Evolutionary conservation across 208 protist genomes (phyloP).

Genomic region (Endotrypanum monterogeii): DNA sequence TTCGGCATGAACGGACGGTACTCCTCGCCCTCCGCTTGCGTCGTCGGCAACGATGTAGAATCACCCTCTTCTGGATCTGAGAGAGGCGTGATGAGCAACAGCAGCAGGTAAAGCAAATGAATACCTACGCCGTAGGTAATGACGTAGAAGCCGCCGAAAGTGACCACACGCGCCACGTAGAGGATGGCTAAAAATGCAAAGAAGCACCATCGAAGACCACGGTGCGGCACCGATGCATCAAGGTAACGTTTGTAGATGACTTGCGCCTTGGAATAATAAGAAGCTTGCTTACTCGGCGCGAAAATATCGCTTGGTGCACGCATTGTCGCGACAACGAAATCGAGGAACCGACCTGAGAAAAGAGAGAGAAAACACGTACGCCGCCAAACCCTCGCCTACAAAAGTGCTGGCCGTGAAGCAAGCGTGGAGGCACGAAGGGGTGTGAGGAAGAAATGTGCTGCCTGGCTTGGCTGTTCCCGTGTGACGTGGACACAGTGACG

Average conservation of each 20-base stretch:
- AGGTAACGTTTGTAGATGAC: constrained; percentile 59
- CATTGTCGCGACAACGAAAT: constrained; percentile 6
- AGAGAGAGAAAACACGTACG: background rate
- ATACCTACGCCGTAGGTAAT: constrained; percentile 97
- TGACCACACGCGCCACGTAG: constrained; percentile 77
- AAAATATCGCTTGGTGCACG: constrained; percentile 14
- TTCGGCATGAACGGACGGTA: constrained; percentile 96
- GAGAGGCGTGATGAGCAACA: constrained; percentile 95
- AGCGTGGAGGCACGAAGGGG: no score
- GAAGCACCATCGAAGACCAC: constrained; percentile 69
- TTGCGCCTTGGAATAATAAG: constrained; percentile 16
- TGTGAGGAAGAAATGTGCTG: no score
- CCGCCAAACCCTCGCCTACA: no score
- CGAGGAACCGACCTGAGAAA: background rate
- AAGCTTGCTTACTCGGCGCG: constrained; percentile 11
- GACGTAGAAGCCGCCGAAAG: constrained; percentile 93
- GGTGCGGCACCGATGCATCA: constrained; percentile 74
- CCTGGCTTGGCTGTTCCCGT: no score
- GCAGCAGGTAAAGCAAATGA: constrained; percentile 95
- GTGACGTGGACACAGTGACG: no score
- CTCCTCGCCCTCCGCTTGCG: constrained; percentile 63
- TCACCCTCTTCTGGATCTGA: constrained; percentile 86
- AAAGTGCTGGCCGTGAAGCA: no score
- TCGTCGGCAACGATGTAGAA: constrained; percentile 62
- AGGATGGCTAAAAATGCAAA: constrained; percentile 69